These are phyloP conservation scores for Fusarium abutilonis DNA, from an alignment of 2,329 filamentous ascomycete species.

Conservation along the genomic window DNA sequence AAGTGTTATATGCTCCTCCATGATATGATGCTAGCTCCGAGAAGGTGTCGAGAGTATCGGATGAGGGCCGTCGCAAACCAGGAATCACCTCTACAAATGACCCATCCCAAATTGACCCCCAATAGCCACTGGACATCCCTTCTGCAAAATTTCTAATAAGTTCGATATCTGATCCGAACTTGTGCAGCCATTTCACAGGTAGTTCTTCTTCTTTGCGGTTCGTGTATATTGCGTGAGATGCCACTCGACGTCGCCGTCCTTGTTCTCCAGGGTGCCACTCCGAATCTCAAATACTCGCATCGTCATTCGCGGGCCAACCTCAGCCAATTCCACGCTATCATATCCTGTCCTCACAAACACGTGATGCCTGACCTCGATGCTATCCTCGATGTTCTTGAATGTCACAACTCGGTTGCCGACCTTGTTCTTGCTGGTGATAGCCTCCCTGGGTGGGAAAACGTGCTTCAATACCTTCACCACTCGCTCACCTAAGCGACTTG, in stretches of 20 bases:
- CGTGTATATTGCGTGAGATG: constrained; percentile 94
- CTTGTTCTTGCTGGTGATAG: constrained; percentile 74
- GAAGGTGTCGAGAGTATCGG: constrained; percentile 1
- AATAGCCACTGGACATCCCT: not conserved
- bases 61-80: constrained; percentile 1
- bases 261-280: constrained; percentile 89
- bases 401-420: constrained; percentile 89
- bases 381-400: constrained; percentile 93
- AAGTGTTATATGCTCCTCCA: not conserved
- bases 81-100: constrained; percentile 1
- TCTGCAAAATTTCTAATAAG: not conserved
- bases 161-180: not conserved
- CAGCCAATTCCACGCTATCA: constrained; percentile 86
- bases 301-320: constrained; percentile 96
- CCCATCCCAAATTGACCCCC: not conserved
- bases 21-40: not conserved
- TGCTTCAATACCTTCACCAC: constrained; percentile 94
- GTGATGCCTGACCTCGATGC: constrained; percentile 83
- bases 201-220: constrained; percentile 94
- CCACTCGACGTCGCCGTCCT: constrained; percentile 97
- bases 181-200: constrained; percentile 67
- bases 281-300: constrained; percentile 95
- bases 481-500: constrained; percentile 78
- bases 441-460: constrained; percentile 88
- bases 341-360: constrained; percentile 95